Evolutionary conservation across 2,329 filamentous ascomycete genomes (phyloP).

Genomic region (Aspergillus vadensis): DNA sequence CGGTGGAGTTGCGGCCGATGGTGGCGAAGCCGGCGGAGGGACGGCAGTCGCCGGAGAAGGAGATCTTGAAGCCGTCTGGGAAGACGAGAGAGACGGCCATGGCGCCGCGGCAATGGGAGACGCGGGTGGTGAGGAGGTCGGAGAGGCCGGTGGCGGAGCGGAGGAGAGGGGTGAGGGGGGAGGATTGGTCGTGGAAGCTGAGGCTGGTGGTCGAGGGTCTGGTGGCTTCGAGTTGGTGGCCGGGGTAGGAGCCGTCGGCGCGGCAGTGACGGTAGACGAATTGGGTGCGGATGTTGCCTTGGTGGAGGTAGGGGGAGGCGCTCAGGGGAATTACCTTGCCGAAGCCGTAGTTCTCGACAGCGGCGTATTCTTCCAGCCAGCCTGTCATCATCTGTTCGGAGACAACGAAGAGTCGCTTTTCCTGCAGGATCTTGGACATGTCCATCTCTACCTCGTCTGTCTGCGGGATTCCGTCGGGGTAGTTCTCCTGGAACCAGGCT

Average conservation of each 20-base stretch:
- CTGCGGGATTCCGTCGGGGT: slow-evolving; percentile 41
- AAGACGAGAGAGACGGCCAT: slow-evolving; percentile 78
- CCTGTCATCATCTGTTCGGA: slow-evolving; percentile 70
- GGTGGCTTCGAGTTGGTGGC: slow-evolving; percentile 9
- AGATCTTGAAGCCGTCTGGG: slow-evolving; percentile 77
- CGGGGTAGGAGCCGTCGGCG: slow-evolving; percentile 30
- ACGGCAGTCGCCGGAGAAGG: slow-evolving; percentile 92
- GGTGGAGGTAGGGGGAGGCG: slow-evolving; percentile 33
- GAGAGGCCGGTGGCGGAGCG: slow-evolving; percentile 61
- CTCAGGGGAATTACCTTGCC: slow-evolving; percentile 56
- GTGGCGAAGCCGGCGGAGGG: slow-evolving; percentile 69
- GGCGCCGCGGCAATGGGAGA: slow-evolving; percentile 78
- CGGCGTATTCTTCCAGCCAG: slow-evolving; percentile 77
- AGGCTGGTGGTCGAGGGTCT: slow-evolving; percentile 25
- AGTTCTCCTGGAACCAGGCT: slow-evolving; percentile 70
- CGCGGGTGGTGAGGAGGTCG: slow-evolving; percentile 66
- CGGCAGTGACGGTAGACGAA: slow-evolving; percentile 35
- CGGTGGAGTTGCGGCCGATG: slow-evolving; percentile 73
- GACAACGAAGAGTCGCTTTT: slow-evolving; percentile 62
- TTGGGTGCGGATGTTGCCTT: slow-evolving; percentile 24
- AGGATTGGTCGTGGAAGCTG: slow-evolving; percentile 29
- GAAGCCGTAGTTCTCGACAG: slow-evolving; percentile 76
- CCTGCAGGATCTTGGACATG: slow-evolving; percentile 40
- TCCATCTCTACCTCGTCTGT: slow-evolving; percentile 42
- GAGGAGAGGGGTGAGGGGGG: slow-evolving; percentile 43